These are phyloP conservation scores for Rhexocercosporidium sp. DNA, from an alignment of 2,329 filamentous ascomycete species.

Conservation along the genomic window DNA sequence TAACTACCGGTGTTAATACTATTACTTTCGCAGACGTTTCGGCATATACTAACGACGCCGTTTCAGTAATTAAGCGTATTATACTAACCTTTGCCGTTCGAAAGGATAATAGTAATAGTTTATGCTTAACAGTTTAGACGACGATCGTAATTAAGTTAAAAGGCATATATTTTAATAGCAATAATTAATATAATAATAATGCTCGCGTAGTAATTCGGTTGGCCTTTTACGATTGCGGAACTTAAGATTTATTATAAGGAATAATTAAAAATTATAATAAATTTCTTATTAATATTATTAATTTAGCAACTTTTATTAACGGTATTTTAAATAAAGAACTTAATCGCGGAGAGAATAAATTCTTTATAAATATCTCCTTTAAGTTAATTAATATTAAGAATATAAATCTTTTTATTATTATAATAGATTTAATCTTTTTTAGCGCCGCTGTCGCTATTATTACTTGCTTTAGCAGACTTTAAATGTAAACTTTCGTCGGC, in stretches of 20 bases:
- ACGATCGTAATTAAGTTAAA: conserved; percentile 47
- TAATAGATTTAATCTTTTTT: neutral
- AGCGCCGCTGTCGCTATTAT: conserved; percentile 45
- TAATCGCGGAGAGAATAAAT: conserved; percentile 49
- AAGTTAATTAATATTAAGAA: neutral
- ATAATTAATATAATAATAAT: conserved; percentile 44
- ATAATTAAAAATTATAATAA: conserved; percentile 52
- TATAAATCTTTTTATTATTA: neutral
- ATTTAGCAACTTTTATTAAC: too few relatives aligned
- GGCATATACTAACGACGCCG: neutral
- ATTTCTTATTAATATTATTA: conserved; percentile 44
- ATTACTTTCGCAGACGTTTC: neutral
- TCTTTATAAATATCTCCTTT: conserved; percentile 49
- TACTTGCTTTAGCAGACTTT: conserved; percentile 57
- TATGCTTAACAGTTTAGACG: conserved; percentile 43
- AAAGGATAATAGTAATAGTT: neutral
- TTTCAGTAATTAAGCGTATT: neutral
- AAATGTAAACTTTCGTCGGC: conserved; percentile 54
- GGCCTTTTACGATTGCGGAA: conserved; percentile 54
- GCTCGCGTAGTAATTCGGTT: conserved; percentile 52
- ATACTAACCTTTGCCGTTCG: neutral
- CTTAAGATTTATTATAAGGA: conserved; percentile 45
- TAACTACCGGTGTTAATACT: neutral
- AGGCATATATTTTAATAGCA: conserved; percentile 41
- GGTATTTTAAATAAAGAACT: conserved; percentile 41